These are phyloP conservation scores for maize (Zea mays) DNA, from an alignment of 176 grass and related monocot genomes.

Conservation along the genomic window DNA sequence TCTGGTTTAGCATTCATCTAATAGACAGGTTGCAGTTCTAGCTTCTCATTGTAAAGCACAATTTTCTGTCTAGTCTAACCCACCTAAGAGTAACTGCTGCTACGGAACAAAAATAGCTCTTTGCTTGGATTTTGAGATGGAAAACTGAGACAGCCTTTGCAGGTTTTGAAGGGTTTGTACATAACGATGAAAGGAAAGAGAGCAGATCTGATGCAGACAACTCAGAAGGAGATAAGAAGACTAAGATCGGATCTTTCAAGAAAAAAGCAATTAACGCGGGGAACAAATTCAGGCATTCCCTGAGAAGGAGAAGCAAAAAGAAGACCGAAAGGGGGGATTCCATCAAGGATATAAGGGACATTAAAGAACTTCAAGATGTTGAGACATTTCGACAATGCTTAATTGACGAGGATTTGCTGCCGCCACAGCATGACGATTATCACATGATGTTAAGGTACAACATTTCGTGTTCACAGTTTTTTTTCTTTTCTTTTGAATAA, in stretches of 20 bases:
- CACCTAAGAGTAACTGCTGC: neutral
- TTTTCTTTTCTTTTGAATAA: neutral
- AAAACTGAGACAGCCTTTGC: constrained; percentile 23
- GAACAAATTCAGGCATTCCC: constrained; percentile 93
- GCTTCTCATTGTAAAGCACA: neutral
- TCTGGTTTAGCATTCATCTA: neutral
- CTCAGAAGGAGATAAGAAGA: constrained; percentile 80
- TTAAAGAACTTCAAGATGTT: constrained; percentile 77
- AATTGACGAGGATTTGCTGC: constrained; percentile 73
- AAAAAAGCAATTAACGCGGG: constrained; percentile 84
- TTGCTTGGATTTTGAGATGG: constrained; percentile 36
- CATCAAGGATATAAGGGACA: constrained; percentile 78
- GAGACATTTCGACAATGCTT: constrained; percentile 72
- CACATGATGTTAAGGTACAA: constrained; percentile 89
- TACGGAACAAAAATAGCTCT: neutral
- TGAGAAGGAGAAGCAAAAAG: constrained; percentile 78
- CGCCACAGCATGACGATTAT: constrained; percentile 80
- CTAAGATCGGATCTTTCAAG: constrained; percentile 82
- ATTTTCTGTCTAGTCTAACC: neutral
- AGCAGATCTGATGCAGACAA: constrained; percentile 77
- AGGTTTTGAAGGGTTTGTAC: constrained; percentile 70
- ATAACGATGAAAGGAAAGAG: constrained; percentile 69
- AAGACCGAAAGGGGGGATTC: constrained; percentile 49
- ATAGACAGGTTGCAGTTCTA: constrained; percentile 9
- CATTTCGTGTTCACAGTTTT: constrained; percentile 21